Conservation (phyloP, 495 filamentous ascomycete species). For the Elasticomyces elasticus region DNA sequence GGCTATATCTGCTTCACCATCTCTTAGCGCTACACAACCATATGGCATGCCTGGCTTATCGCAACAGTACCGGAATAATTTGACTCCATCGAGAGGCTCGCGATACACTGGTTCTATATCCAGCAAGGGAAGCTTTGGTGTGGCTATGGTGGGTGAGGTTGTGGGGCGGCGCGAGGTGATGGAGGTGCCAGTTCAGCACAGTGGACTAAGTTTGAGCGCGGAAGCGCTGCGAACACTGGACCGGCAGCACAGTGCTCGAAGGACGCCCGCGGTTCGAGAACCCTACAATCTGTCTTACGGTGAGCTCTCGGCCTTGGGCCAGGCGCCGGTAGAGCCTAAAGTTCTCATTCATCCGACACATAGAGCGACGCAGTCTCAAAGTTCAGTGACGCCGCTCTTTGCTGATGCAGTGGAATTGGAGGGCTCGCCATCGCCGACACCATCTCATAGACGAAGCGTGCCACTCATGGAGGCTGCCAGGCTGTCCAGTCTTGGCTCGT, state of each 20-base stretch:
- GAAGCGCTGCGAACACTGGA: not conserved
- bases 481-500: not conserved
- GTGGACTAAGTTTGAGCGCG: not conserved
- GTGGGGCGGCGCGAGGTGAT: not conserved
- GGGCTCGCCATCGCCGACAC: not conserved
- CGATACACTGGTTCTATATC: not conserved
- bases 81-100: not conserved
- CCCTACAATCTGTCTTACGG: not conserved
- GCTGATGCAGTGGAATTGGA: not conserved
- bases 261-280: not conserved
- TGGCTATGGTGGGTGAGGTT: not conserved
- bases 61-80: not conserved
- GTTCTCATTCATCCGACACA: not conserved
- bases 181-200: not conserved
- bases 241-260: not conserved
- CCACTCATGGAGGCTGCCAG: not conserved
- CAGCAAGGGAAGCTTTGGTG: not conserved
- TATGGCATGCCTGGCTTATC: not conserved
- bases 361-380: not conserved
- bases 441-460: not conserved
- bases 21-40: not conserved
- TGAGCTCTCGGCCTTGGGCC: not conserved
- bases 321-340: not conserved
- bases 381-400: not conserved
- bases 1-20: not conserved